Evolutionary conservation across 805 yeast genomes (phyloP).

Genomic region (Candida cerambycidarum): DNA sequence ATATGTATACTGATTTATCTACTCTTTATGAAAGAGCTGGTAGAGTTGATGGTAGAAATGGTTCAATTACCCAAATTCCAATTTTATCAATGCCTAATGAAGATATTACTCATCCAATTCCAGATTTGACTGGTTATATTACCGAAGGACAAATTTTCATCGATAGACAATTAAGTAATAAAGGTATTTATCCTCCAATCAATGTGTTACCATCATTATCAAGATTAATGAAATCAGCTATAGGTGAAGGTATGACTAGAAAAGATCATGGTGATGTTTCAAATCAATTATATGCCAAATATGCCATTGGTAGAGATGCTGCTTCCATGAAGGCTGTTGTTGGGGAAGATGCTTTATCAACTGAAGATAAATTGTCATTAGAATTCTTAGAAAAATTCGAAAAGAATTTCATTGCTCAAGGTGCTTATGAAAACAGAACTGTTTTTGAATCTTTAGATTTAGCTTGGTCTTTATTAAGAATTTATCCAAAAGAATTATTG

Average conservation of each 20-base stretch:
- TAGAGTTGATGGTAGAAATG: slow-evolving; percentile 99
- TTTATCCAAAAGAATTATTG: slow-evolving; percentile 97
- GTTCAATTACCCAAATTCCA: slow-evolving; percentile 98
- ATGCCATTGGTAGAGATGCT: slow-evolving; percentile 99
- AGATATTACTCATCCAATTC: slow-evolving; percentile 99
- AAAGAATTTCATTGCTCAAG: slow-evolving; percentile 91
- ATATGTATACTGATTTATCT: slow-evolving; percentile 99
- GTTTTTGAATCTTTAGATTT: slow-evolving; percentile 94
- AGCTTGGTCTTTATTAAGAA: slow-evolving; percentile 97
- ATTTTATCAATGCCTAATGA: slow-evolving; percentile 99
- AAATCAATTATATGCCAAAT: slow-evolving; percentile 97
- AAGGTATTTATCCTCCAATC: slow-evolving; percentile 98
- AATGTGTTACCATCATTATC: slow-evolving; percentile 96
- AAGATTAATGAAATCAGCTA: slow-evolving; percentile 98
- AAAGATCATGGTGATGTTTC: slow-evolving; percentile 99
- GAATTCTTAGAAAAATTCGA: slow-evolving; percentile 98
- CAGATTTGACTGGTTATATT: slow-evolving; percentile 98
- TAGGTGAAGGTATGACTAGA: slow-evolving; percentile 99
- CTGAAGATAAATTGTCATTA: slow-evolving; percentile 94
- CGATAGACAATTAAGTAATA: slow-evolving; percentile 93
- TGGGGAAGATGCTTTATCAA: slow-evolving; percentile 98
- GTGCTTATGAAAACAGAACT: slow-evolving; percentile 94
- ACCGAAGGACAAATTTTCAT: slow-evolving; percentile 98
- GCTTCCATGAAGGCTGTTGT: slow-evolving; percentile 99
- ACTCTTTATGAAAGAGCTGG: slow-evolving; percentile 99